Evolutionary conservation across 2,329 filamentous ascomycete genomes (phyloP).

Genomic region (Tolypocladium tropicale): DNA sequence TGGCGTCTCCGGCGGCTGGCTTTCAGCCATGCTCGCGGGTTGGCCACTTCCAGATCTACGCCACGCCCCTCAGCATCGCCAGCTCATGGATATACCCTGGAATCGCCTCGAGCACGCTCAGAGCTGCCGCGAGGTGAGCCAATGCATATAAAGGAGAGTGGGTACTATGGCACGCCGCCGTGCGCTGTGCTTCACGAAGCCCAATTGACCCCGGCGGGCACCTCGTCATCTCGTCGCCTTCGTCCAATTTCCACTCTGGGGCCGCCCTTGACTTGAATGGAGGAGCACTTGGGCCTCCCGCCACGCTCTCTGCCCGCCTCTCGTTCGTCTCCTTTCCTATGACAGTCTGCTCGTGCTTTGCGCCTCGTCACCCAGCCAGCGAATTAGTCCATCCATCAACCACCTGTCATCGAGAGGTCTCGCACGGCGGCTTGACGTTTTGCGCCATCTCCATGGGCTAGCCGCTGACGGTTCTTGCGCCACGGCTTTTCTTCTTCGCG

Average conservation of each 20-base stretch:
- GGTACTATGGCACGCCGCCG: neutral
- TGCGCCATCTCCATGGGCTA: neutral
- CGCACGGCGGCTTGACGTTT: neutral
- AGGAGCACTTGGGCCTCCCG: neutral
- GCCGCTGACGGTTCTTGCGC: neutral
- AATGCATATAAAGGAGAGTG: neutral
- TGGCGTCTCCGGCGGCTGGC: neutral
- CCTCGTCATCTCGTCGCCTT: neutral
- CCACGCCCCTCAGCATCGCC: neutral
- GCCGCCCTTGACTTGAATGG: neutral
- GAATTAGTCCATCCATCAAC: neutral
- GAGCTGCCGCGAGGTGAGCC: neutral
- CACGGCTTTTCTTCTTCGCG: neutral
- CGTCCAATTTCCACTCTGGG: conserved; percentile 3
- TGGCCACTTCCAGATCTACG: neutral
- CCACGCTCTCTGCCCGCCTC: neutral
- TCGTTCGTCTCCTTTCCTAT: neutral
- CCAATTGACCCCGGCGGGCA: neutral
- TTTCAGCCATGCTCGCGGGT: neutral
- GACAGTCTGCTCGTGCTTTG: neutral
- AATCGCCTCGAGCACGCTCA: neutral
- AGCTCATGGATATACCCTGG: neutral
- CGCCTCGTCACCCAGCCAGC: neutral
- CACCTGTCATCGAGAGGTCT: neutral
- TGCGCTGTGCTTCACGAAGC: neutral